Base-by-base conservation (phyloP, 2,329 filamentous ascomycete genomes). In the Dothistroma pini region DNA sequence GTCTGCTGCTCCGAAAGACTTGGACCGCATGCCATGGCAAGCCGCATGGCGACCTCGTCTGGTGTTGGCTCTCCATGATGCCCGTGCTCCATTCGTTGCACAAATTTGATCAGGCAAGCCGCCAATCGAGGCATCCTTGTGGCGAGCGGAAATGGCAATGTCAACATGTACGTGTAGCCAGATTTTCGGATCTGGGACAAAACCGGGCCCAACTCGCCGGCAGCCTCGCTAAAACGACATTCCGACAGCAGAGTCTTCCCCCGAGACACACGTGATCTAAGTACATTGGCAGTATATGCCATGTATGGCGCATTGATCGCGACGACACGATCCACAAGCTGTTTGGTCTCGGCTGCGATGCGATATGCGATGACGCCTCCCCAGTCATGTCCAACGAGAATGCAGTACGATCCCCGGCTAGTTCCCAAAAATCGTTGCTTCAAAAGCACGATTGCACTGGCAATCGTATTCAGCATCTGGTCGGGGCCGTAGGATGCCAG, bases 311-410 rank as follows among this genome's bases (percentile, higher is more conserved):
- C 81, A 66, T 84, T 84, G 25, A 77, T 77, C 44, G 85, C 70
- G 41, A 86, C 79, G 67, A 83, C 84, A 47, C 82, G 78, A 71
- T 86, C 80, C 9, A 83, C 81, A 52, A 86, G 70, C 56, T 79
- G 76, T 21, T 79, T 77, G 31, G 84, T 84, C 67, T 86, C 84
- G n/a, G 81, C 75, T n/a, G 84, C 84, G 49, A 86, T 77, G 50
- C 84, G 77, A 65, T 79, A 83, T 3, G 77, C 77, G 19, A 86
- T 78, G 61, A 76, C 79, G 57, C 77, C 80, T 35, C 72, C 76
- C 76, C 78, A 80, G 58, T 78, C 76, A 57, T 79, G 76, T n/a
- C 76, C 77, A 0, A 78, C 78, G 22, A 80, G 61, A 71, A 80
- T 75, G 55, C 79, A 71, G 38, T 61, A 64, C 68, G 70, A n/a